Evolutionary conservation across 768 basidiomycete species (phyloP).

Genomic region (Cantharellus cinnabarinus): DNA sequence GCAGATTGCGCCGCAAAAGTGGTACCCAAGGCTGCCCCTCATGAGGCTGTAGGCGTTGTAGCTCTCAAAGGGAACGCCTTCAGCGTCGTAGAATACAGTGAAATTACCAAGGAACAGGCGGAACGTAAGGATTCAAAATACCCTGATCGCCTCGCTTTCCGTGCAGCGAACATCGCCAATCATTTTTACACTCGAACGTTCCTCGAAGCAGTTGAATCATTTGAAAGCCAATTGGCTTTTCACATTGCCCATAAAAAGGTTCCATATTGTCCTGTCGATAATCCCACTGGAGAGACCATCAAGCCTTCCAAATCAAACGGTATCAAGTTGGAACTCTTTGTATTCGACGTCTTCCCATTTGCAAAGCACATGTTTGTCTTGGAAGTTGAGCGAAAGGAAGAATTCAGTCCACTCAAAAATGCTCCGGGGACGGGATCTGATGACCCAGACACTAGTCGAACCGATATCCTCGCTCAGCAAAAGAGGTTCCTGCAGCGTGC

Average conservation of each 20-base stretch:
- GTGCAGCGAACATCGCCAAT: conserved; percentile 93
- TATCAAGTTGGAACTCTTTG: conserved; percentile 97
- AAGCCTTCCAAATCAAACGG: conserved; percentile 88
- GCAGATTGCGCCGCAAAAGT: conserved; percentile 92
- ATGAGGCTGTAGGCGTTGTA: conserved; percentile 90
- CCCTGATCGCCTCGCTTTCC: conserved; percentile 58
- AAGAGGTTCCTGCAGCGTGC: conserved; percentile 59
- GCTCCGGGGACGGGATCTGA: conserved; percentile 83
- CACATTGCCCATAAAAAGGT: conserved; percentile 99
- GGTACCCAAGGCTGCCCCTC: conserved; percentile 68
- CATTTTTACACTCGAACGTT: conserved; percentile 90
- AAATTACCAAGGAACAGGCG: conserved; percentile 76
- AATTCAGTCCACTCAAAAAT: conserved; percentile 96
- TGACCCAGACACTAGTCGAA: conserved; percentile 74
- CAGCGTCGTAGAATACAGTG: conserved; percentile 93
- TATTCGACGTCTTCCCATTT: conserved; percentile 96
- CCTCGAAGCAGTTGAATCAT: conserved; percentile 53
- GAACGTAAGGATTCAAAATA: conserved; percentile 46
- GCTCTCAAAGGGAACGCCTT: conserved; percentile 66
- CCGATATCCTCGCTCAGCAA: conserved; percentile 78
- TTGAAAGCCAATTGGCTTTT: conserved; percentile 81
- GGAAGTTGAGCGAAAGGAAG: conserved; percentile 71
- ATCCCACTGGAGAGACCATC: conserved; percentile 35
- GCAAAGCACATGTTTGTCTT: conserved; percentile 66
- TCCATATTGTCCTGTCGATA: conserved; percentile 29